A percentile compares a stretch with the other conserved stretches of the same genome.
These are phyloP conservation scores for Pichia membranifaciens DNA, from an alignment of 805 yeast genomes.

Conservation along the genomic window DNA sequence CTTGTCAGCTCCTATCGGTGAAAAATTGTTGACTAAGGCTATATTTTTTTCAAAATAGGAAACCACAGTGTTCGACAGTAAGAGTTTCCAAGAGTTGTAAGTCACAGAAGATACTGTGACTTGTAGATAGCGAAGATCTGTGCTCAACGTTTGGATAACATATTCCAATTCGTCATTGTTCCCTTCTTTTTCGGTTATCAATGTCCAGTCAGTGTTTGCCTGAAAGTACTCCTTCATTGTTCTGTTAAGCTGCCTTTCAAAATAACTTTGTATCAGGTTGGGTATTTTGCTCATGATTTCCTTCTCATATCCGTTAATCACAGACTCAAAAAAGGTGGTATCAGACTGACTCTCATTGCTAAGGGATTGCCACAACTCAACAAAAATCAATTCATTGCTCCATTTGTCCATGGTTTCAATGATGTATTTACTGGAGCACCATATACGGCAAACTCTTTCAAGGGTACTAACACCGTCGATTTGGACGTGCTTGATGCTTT, in stretches of 20 bases:
- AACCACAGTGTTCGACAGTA: slow-evolving; percentile 28
- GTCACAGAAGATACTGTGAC: slow-evolving; percentile 29
- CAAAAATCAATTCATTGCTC: slow-evolving; percentile 38
- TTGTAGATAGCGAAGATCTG: slow-evolving; percentile 28
- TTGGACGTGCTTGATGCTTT: slow-evolving; percentile 26
- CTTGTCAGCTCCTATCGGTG: slow-evolving; percentile 30
- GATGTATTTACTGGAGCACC: slow-evolving; percentile 33
- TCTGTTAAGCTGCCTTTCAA: slow-evolving; percentile 33
- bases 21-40: slow-evolving; percentile 34
- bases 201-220: slow-evolving; percentile 26
- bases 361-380: slow-evolving; percentile 36
- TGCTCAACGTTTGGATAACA: slow-evolving; percentile 23
- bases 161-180: slow-evolving; percentile 22
- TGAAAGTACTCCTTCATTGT: slow-evolving; percentile 34
- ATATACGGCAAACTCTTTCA: slow-evolving; percentile 37
- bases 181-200: not conserved
- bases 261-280: slow-evolving; percentile 25
- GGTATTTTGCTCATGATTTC: slow-evolving; percentile 28
- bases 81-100: slow-evolving; percentile 21
- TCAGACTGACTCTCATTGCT: slow-evolving; percentile 15
- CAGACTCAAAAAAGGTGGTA: slow-evolving; percentile 41
- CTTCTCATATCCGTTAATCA: slow-evolving; percentile 33
- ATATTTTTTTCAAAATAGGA: slow-evolving; percentile 34
- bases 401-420: slow-evolving; percentile 35
- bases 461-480: slow-evolving; percentile 23